Base-by-base conservation (phyloP, 805 yeast genomes). In the Cyberlindnera maritima region DNA sequence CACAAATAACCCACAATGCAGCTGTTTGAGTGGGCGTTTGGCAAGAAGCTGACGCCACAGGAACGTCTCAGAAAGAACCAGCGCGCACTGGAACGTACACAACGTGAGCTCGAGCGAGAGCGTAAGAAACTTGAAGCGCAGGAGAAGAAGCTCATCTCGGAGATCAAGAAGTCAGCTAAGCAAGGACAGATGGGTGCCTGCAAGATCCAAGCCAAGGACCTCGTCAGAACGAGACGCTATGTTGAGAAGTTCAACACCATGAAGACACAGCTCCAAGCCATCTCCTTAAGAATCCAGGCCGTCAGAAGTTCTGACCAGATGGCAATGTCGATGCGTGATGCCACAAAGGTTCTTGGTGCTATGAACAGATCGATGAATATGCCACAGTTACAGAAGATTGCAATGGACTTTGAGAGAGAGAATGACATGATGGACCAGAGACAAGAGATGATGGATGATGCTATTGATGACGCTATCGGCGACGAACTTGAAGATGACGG, bases 381-480 rank as follows among this genome's bases (percentile, higher is more conserved):
- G 52, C 97, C 96, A 1, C 95, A 88, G 56, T 70, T 94, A 50
- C 85, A 88, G 47, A 78, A 85, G 51, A 94, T 94, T 18, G 89
- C 97, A 2, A 91, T 88, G 86, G 98, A 94, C 59, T 94, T 94
- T 66, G 96, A 94, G 60, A 82, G 80, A 59, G 96, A 92, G 61
- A 88, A 87, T 66, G 99, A 95, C 63, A 71, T 95, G 58, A 94
- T 94, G 98, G 97, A 92, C 66, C 99, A 94, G 69, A 84, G 96
- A 61, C 98, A 95, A 66, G 99, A 95, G 65, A 88, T 95, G 80
- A 94, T 94, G 86, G 99, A 94, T 63, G 99, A 94, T 63, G 95
- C 97, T 17, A 85, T 94, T 58, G 99, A 94, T 63, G 97, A 92
- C 64, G 87, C 94, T 17, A 89, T 94, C 94, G 96, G 85, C 44